phyloP scores from a whole-genome alignment of 2,329 filamentous ascomycete genomes.

The Orbilia blumenaviensis region DNA sequence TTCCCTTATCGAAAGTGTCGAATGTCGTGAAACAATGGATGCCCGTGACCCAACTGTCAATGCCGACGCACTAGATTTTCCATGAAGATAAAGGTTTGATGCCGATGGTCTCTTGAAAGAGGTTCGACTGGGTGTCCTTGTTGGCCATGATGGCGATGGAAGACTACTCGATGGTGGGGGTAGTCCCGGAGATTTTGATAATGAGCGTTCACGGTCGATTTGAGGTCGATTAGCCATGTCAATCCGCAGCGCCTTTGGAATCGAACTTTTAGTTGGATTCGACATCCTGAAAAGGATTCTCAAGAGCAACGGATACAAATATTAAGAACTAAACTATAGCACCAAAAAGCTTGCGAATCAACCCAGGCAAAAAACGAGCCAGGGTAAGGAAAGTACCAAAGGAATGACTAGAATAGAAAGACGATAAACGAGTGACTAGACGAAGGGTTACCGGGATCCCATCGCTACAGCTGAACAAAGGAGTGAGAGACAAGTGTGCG shows the following conservation, averaged over 20 bases:
- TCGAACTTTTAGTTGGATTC: neutral
- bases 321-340: neutral
- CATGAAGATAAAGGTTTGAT: neutral
- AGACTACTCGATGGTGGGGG: neutral
- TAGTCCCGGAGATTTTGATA: constrained; percentile 20
- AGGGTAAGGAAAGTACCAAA: neutral
- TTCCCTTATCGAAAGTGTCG: constrained; percentile 21
- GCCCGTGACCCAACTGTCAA: neutral
- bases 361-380: neutral
- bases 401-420: constrained; percentile 15
- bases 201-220: neutral
- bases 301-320: neutral
- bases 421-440: constrained; percentile 15
- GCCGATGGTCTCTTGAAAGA: neutral
- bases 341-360: neutral
- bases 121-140: neutral
- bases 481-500: constrained; percentile 2
- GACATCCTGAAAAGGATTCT: constrained; percentile 1
- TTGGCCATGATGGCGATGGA: constrained; percentile 9
- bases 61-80: constrained; percentile 11
- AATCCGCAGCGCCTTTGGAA: neutral
- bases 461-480: neutral
- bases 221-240: constrained; percentile 3
- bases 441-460: neutral
- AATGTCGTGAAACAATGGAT: constrained; percentile 17